Evolutionary conservation across 2,329 filamentous ascomycete species (phyloP).

Genomic region (Conoideocrella luteorostrata): DNA sequence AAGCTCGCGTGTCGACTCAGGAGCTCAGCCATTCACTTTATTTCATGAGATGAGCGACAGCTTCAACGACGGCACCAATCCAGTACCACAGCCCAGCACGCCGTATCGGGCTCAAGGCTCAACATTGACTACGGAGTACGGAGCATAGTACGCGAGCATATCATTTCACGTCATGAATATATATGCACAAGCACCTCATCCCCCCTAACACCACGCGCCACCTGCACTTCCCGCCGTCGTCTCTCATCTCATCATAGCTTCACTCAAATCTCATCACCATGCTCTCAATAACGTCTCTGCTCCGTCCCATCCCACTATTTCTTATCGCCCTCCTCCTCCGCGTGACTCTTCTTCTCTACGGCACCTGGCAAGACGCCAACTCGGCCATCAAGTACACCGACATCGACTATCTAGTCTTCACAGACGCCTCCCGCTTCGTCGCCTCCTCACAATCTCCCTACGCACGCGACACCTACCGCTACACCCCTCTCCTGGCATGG

Average conservation of each 20-base stretch:
- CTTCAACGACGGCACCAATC: too few species aligned
- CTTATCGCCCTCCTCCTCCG: slow-evolving; percentile 58
- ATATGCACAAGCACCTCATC: too few species aligned
- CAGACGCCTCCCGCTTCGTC: slow-evolving; percentile 79
- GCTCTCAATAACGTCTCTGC: slow-evolving; percentile 16
- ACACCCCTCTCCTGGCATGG: slow-evolving; percentile 92
- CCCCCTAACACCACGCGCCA: too few species aligned
- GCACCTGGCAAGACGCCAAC: slow-evolving; percentile 84
- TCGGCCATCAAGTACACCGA: slow-evolving; percentile 96
- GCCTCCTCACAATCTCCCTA: slow-evolving; percentile 69
- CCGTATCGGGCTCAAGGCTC: too few species aligned
- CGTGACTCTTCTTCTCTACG: slow-evolving; percentile 71
- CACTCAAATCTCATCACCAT: slow-evolving; percentile 6
- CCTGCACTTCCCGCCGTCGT: too few species aligned
- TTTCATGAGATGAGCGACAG: too few species aligned
- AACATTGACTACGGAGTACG: too few species aligned
- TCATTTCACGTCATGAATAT: too few species aligned
- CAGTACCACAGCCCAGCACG: too few species aligned
- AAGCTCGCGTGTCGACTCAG: too few species aligned
- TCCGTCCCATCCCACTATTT: slow-evolving; percentile 44
- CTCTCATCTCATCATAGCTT: slow-evolving; percentile 7
- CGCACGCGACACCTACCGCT: slow-evolving; percentile 86
- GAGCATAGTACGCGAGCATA: too few species aligned
- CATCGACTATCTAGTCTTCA: slow-evolving; percentile 98
- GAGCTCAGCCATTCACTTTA: too few species aligned